Percentiles rank a stretch among this genome's conserved stretches.
These are phyloP conservation scores for Eucalyptus albens DNA, from an alignment of 345 rosid species.

Conservation along the genomic window DNA sequence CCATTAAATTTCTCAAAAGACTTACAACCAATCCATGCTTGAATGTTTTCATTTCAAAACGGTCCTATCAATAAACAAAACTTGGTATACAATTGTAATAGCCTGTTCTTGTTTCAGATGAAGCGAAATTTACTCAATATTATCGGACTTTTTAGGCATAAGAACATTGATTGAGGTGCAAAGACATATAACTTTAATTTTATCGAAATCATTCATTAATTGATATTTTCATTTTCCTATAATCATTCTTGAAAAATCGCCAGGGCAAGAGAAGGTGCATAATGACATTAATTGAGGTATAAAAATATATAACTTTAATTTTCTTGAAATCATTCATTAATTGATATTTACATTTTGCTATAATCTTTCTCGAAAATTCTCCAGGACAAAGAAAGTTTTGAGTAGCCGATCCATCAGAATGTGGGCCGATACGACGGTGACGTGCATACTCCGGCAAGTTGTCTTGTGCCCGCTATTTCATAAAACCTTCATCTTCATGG, in stretches of 20 bases:
- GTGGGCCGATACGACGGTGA: neutral
- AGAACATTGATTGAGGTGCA: neutral
- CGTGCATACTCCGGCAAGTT: neutral
- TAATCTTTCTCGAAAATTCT: neutral
- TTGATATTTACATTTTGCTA: no score
- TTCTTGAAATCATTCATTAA: neutral
- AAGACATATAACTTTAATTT: no score
- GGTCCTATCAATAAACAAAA: no score
- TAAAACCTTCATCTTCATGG: neutral
- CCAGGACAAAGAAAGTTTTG: neutral
- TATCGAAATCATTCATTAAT: neutral
- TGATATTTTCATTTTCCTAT: no score
- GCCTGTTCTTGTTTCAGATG: fast-evolving
- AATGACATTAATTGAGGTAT: no score
- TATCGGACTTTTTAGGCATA: neutral
- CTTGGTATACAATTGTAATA: no score
- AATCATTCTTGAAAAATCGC: no score
- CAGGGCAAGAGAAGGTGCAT: neutral
- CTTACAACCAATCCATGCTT: no score
- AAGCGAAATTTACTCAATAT: neutral
- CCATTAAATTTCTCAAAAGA: no score
- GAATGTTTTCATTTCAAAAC: no score
- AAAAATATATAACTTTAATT: no score
- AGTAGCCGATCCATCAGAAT: neutral
- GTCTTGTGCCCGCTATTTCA: no score